Conservation (phyloP, 768 basidiomycete genomes). For the Daedaleopsis sinensis region DNA sequence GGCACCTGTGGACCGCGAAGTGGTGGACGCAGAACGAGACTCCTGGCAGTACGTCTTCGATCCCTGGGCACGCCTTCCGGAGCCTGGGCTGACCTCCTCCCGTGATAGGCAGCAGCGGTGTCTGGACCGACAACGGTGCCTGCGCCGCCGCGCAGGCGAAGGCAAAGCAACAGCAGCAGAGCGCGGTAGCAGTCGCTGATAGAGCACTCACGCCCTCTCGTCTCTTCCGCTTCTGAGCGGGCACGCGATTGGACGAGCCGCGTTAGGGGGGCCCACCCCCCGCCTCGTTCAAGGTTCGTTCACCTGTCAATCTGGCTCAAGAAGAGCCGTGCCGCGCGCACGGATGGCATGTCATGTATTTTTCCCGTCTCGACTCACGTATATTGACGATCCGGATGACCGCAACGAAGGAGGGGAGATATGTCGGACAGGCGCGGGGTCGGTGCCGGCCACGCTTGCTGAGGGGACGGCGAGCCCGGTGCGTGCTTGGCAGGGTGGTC, state of each 20-base stretch:
- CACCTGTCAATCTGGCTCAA: constrained; percentile 3
- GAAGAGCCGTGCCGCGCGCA: not conserved
- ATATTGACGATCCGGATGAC: constrained; percentile 14
- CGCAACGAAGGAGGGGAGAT: constrained; percentile 3
- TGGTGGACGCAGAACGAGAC: constrained; percentile 65
- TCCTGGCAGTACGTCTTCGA: constrained; percentile 41
- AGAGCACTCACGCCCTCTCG: constrained; percentile 18
- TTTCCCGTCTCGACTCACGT: constrained; percentile 13
- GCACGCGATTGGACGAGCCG: not conserved
- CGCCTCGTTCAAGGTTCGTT: not conserved
- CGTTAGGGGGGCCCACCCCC: not conserved
- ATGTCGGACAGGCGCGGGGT: not conserved
- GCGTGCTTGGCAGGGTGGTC: not conserved
- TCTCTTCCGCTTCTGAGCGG: constrained; percentile 27
- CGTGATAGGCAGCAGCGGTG: constrained; percentile 47
- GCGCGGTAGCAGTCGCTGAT: constrained; percentile 5
- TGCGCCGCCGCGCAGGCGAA: constrained; percentile 42
- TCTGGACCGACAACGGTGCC: constrained; percentile 60
- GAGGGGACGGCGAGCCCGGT: too few relatives aligned
- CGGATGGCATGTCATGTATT: not conserved
- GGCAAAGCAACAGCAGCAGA: too few relatives aligned
- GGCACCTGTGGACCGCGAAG: constrained; percentile 51
- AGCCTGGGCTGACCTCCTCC: constrained; percentile 1
- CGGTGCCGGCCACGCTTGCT: not conserved
- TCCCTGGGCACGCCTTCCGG: not conserved